Evolutionary conservation across 768 basidiomycete genomes (phyloP).

Genomic region (Sporobolomyces pararoseus): DNA sequence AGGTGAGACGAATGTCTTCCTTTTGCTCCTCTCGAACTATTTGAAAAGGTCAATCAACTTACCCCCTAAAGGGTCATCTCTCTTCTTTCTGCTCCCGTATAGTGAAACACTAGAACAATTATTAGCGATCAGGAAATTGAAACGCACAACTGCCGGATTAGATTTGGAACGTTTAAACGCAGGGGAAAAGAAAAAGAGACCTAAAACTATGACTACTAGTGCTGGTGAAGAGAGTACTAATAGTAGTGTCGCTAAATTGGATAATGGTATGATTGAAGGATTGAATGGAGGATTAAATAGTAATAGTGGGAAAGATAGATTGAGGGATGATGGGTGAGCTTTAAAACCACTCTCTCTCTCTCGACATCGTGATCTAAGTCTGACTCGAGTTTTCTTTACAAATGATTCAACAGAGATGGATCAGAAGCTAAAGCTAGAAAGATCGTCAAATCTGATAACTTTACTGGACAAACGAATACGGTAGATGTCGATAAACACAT

Average conservation of each 20-base stretch:
- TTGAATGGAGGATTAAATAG: constrained; percentile 46
- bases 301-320: constrained; percentile 51
- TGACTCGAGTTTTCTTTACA: neutral
- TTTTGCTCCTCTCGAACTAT: neutral
- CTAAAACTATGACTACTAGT: constrained; percentile 66
- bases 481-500: constrained; percentile 98
- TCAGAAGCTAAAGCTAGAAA: constrained; percentile 64
- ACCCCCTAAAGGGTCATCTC: neutral
- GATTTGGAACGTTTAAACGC: constrained; percentile 77
- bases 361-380: no score
- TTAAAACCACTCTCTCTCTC: neutral
- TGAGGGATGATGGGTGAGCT: constrained; percentile 14
- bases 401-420: constrained; percentile 58
- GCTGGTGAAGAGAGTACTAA: constrained; percentile 7
- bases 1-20: neutral
- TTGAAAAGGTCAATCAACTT: neutral
- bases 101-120: constrained; percentile 64
- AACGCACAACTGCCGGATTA: constrained; percentile 64
- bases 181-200: constrained; percentile 65
- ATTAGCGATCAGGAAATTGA: constrained; percentile 73
- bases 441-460: constrained; percentile 63
- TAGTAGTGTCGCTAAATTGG: constrained; percentile 51
- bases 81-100: neutral
- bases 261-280: constrained; percentile 38
- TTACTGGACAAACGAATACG: constrained; percentile 93